phyloP scores from a whole-genome alignment of 148 eudicot genomes.

The Fagopyrum homotropicum region DNA sequence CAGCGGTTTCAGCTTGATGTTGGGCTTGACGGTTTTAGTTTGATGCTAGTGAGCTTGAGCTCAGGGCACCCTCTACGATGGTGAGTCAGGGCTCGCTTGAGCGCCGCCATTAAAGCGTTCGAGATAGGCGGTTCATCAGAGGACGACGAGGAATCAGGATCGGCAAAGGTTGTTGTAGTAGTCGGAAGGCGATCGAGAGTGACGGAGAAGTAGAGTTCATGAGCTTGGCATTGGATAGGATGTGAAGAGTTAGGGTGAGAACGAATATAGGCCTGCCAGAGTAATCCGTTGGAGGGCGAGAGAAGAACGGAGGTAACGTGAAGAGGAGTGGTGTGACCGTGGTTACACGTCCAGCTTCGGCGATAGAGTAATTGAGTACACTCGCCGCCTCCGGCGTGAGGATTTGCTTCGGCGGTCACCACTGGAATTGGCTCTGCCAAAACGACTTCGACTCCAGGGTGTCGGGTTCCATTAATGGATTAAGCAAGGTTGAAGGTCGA shows the following conservation, averaged over 20 bases:
- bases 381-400: slow-evolving; percentile 84
- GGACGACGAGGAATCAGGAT: no score
- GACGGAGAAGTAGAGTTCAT: slow-evolving; percentile 90
- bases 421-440: no score
- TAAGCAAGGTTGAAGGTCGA: no score
- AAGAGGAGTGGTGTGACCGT: slow-evolving; percentile 89
- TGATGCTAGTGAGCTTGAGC: slow-evolving; percentile 11
- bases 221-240: slow-evolving; percentile 86
- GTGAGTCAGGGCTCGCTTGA: slow-evolving; percentile 87
- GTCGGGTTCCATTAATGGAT: no score
- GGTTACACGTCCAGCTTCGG: slow-evolving; percentile 83
- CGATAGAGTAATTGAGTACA: slow-evolving; percentile 62
- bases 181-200: slow-evolving; percentile 84
- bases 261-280: slow-evolving; percentile 79
- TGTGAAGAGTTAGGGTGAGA: slow-evolving; percentile 93
- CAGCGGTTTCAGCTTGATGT: no score
- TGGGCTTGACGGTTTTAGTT: no score
- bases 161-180: neutral
- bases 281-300: slow-evolving; percentile 53
- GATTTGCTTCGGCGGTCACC: slow-evolving; percentile 37
- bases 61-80: slow-evolving; percentile 91
- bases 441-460: no score
- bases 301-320: slow-evolving; percentile 85
- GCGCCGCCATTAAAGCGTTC: slow-evolving; percentile 82
- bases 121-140: slow-evolving; percentile 59